Base-by-base conservation (phyloP, 2,329 filamentous ascomycete species). In the Rutstroemia sydowiana region DNA sequence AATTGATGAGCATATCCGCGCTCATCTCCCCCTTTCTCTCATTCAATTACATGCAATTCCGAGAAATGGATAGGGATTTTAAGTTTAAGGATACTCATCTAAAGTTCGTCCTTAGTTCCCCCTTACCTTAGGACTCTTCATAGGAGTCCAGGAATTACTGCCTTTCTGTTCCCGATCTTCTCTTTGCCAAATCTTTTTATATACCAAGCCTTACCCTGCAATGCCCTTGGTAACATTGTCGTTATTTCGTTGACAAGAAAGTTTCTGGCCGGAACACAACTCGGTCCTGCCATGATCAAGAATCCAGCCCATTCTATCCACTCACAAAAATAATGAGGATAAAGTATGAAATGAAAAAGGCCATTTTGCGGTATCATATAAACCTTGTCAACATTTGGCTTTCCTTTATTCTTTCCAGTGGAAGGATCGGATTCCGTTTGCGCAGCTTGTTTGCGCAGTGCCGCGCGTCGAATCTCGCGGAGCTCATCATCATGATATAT, bases 231-330 rank as follows among this genome's bases (percentile, higher is more conserved):
- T 56, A 95, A 68, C 92, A 97, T 98, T 8, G 87, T 84, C n/a
- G 82, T 71, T 46, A 98, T 71, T 71, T 95, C 90, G 66, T 96
- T 97, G 44, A 95, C 58, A 41, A 95, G 63, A 65, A 97, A 97
- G 46, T 78, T 79, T 63, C 90, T 75, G 21, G 89, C 92, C 0
- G 93, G 92, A 44, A 81, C 72, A 64, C 84, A 88, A 4, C 71
- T 69, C 71, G 74, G 78, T 1, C 82, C 83, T 52, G 84, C 78
- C 60, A 87, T 78, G 68, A 95, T 78, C 74, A 85, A 90, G 68
- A 90, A 98, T 0, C 93, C 93, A 3, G 78, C 69, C 93, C 93
- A 98, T 75, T 98, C 93, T 48, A 95, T 68, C 93, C 93, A 98
- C 72, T 98, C 93, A 65, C 85, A 87, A n/a, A 95, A 75, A 68